These are phyloP conservation scores for Penicillium odoratum DNA, from an alignment of 495 filamentous ascomycete genomes.

Conservation along the genomic window DNA sequence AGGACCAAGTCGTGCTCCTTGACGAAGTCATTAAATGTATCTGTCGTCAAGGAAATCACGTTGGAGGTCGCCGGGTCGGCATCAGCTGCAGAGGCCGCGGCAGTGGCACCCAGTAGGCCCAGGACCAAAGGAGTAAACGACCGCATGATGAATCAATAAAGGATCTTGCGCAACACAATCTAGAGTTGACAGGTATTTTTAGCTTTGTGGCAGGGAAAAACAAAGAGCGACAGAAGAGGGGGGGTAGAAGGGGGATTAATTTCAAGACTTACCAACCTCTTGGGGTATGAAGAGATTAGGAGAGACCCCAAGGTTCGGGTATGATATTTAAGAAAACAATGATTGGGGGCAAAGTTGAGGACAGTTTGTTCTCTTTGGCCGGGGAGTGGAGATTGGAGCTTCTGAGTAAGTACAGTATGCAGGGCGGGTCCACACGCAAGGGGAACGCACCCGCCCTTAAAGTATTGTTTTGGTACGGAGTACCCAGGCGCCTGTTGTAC, in stretches of 20 bases:
- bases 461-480: no score
- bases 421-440: constrained; percentile 17
- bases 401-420: constrained; percentile 10
- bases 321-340: constrained; percentile 7
- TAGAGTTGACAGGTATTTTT: not conserved
- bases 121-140: constrained; percentile 57
- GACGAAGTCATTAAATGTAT: constrained; percentile 83
- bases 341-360: constrained; percentile 35
- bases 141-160: constrained; percentile 49
- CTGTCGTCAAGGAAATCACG: constrained; percentile 79
- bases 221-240: not conserved
- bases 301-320: not conserved
- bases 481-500: no score
- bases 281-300: not conserved
- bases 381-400: constrained; percentile 20
- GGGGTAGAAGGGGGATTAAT: no score
- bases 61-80: constrained; percentile 53
- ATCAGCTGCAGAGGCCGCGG: constrained; percentile 62
- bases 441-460: constrained; percentile 6
- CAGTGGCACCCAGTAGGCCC: constrained; percentile 58
- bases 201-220: not conserved
- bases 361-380: constrained; percentile 51
- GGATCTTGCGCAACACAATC: constrained; percentile 13
- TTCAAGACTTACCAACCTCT: not conserved
- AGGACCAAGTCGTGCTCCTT: constrained; percentile 85